phyloP scores from a whole-genome alignment of 106 monocot genomes.

The Hemerocallis citrina region DNA sequence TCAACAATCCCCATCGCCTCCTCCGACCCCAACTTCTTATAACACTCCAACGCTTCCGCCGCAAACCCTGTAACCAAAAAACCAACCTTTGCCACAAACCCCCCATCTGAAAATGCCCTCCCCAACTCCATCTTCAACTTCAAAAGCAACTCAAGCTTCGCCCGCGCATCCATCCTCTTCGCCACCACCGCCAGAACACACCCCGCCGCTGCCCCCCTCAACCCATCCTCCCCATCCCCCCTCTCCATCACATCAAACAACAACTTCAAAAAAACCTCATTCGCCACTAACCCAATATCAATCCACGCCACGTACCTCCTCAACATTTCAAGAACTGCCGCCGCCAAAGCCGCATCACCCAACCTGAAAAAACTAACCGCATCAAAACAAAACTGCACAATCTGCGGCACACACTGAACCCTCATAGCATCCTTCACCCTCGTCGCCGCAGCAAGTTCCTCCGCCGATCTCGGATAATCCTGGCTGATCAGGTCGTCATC shows the following conservation, averaged over 20 bases:
- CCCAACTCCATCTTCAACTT: conserved; percentile 9
- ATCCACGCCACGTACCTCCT: conserved; percentile 76
- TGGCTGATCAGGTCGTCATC: conserved; percentile 75
- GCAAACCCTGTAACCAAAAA: conserved; percentile 67
- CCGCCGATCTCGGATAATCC: conserved; percentile 66
- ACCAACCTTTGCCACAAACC: conserved; percentile 32
- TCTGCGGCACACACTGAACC: conserved; percentile 69
- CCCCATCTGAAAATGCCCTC: conserved; percentile 30
- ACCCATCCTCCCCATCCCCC: conserved; percentile 15
- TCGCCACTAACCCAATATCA: conserved; percentile 69
- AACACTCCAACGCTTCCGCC: conserved; percentile 66
- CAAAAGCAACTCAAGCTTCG: conserved; percentile 54
- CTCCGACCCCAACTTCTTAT: conserved; percentile 31
- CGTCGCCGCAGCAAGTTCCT: conserved; percentile 35
- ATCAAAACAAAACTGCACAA: conserved; percentile 62
- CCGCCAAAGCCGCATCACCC: conserved; percentile 44
- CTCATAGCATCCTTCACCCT: conserved; percentile 90
- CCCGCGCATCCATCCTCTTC: conserved; percentile 68
- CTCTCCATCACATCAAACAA: conserved; percentile 54
- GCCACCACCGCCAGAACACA: conserved; percentile 56
- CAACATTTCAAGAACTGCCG: conserved; percentile 54
- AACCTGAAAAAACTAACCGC: conserved; percentile 28
- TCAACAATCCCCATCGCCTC: conserved; percentile 53
- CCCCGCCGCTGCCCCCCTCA: conserved; percentile 45
- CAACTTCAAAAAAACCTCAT: conserved; percentile 61